Conservation (phyloP, 306 rosid species). For the Lupinus albus region DNA sequence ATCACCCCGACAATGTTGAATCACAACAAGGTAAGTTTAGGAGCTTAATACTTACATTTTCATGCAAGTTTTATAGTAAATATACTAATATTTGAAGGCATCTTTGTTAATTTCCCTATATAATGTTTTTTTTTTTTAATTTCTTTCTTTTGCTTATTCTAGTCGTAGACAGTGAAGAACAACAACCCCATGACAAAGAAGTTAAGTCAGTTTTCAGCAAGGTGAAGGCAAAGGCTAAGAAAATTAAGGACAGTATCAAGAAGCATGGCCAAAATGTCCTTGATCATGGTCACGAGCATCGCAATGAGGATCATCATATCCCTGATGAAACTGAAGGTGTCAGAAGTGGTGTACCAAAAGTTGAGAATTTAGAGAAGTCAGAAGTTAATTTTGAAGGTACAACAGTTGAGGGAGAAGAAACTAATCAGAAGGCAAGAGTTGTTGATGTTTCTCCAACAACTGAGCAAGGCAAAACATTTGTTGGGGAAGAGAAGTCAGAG, state of each 20-base stretch:
- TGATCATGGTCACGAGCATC: conserved; percentile 48
- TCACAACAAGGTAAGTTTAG: conserved; percentile 43
- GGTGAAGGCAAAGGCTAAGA: conserved; percentile 76
- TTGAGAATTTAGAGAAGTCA: conserved; percentile 29
- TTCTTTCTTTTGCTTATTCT: not conserved
- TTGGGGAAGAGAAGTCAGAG: conserved; percentile 8
- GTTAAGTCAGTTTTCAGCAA: conserved; percentile 62
- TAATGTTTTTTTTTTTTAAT: not conserved
- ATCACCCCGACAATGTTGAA: conserved; percentile 32
- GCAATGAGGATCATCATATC: too few relatives aligned
- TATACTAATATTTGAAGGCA: not conserved
- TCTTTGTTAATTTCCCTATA: not conserved
- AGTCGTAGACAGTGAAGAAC: conserved; percentile 48
- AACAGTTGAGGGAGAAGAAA: conserved; percentile 29
- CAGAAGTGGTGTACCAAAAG: conserved; percentile 35
- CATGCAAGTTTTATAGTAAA: not conserved
- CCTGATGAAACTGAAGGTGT: conserved; percentile 45
- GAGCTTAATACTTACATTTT: conserved; percentile 6
- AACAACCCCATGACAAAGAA: conserved; percentile 48
- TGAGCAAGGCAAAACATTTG: conserved; percentile 36
- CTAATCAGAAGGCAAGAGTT: conserved; percentile 6
- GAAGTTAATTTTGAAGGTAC: conserved; percentile 21
- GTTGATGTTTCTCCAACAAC: conserved; percentile 40
- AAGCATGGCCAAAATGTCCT: conserved; percentile 49
- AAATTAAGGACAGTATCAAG: conserved; percentile 56